These are phyloP conservation scores for Phalaenopsis hybrid DNA, from an alignment of 116 monocot genomes.

Conservation along the genomic window DNA sequence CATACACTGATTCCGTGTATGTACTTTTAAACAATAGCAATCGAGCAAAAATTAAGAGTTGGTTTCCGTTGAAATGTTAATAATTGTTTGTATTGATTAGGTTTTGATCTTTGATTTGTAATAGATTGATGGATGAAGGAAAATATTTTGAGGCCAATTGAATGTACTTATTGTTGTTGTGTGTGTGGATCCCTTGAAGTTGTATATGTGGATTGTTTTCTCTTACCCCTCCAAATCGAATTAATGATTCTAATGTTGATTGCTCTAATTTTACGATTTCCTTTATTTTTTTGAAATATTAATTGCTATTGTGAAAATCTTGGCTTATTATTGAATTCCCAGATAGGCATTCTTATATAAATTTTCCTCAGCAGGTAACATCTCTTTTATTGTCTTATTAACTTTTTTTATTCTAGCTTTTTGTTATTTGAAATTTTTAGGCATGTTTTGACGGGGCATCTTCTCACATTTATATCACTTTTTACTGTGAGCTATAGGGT, in stretches of 20 bases:
- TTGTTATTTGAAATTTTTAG: not conserved
- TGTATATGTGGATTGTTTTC: not conserved
- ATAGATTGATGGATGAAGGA: not conserved
- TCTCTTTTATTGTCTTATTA: not conserved
- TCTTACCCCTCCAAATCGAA: not conserved
- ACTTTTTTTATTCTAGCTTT: not conserved
- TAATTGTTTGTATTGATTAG: too few relatives aligned
- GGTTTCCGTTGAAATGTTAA: too few relatives aligned
- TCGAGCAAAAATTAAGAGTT: too few relatives aligned
- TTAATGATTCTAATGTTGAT: not conserved
- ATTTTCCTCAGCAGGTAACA: not conserved
- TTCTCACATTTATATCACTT: not conserved
- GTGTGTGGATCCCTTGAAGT: not conserved
- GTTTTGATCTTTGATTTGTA: not conserved
- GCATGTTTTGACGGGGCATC: not conserved
- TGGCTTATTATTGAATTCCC: not conserved
- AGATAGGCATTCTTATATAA: not conserved
- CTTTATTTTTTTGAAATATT: not conserved
- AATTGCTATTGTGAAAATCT: not conserved
- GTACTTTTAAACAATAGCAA: too few relatives aligned
- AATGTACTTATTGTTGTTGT: not conserved
- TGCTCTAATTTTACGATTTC: not conserved
- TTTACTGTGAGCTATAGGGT: constrained; percentile 35
- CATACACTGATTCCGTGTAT: too few relatives aligned
- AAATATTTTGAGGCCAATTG: not conserved